Conservation (phyloP, 495 filamentous ascomycete genomes). For the Daldinia decipiens region DNA sequence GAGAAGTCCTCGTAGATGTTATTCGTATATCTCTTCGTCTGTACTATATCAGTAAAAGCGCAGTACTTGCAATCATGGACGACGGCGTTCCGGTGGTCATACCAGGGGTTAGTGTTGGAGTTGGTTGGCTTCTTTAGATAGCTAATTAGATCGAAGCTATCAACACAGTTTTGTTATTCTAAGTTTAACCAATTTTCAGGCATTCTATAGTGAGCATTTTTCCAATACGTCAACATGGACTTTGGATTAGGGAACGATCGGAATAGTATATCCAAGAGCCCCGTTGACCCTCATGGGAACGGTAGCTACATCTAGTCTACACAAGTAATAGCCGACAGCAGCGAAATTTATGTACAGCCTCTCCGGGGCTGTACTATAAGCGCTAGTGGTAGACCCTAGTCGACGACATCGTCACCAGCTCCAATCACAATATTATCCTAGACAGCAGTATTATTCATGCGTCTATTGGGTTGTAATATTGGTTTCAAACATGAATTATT, state of each 20-base stretch:
- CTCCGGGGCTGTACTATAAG: neutral
- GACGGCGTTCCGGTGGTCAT: conserved; percentile 50
- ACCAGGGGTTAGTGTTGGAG: conserved; percentile 48
- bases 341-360: too few relatives aligned
- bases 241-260: neutral
- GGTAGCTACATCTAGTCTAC: neutral
- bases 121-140: conserved; percentile 43
- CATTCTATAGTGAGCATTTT: neutral
- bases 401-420: neutral
- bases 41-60: conserved; percentile 47
- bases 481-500: too few relatives aligned
- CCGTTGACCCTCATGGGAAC: neutral
- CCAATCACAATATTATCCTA: neutral
- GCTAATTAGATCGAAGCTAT: conserved; percentile 28
- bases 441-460: too few relatives aligned
- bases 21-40: conserved; percentile 40
- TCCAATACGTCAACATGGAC: neutral
- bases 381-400: neutral
- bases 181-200: neutral
- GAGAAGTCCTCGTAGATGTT: conserved; percentile 47
- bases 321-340: neutral
- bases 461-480: too few relatives aligned
- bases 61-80: conserved; percentile 41
- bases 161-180: conserved; percentile 20
- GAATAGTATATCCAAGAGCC: neutral